Evolutionary conservation across 2,329 filamentous ascomycete species (phyloP).

Genomic region (Phialophora chinensis): DNA sequence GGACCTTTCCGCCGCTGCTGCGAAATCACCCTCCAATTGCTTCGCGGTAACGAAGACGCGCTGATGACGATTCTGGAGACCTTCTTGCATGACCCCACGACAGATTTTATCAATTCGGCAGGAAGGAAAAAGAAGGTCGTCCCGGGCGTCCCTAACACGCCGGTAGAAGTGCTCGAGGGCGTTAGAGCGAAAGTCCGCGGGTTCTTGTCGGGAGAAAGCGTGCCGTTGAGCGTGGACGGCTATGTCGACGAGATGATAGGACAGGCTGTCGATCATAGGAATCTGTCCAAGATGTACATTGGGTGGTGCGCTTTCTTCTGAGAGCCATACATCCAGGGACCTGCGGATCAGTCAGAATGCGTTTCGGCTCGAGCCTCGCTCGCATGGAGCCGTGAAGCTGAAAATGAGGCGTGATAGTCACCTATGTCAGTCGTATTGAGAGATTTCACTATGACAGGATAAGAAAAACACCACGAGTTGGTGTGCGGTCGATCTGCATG

Average conservation of each 20-base stretch:
- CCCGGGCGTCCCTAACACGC: slow-evolving; percentile 66
- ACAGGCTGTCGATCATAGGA: slow-evolving; percentile 79
- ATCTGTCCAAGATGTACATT: slow-evolving; percentile 94
- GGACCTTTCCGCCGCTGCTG: slow-evolving; percentile 89
- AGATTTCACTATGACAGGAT: background rate
- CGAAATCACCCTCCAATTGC: slow-evolving; percentile 81
- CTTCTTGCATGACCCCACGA: slow-evolving; percentile 94
- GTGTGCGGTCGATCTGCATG: background rate
- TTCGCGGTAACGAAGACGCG: slow-evolving; percentile 92
- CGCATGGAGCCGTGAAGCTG: background rate
- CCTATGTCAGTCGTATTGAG: background rate
- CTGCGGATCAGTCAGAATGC: background rate
- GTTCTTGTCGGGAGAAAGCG: slow-evolving; percentile 81
- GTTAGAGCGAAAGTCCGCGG: slow-evolving; percentile 87
- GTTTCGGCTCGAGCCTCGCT: background rate
- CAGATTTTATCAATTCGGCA: slow-evolving; percentile 83
- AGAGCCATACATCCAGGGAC: slow-evolving; percentile 13
- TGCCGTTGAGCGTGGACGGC: slow-evolving; percentile 91
- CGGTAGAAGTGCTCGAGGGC: slow-evolving; percentile 82
- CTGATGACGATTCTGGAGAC: slow-evolving; percentile 97
- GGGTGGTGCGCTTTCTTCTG: slow-evolving; percentile 81
- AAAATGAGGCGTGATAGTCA: background rate
- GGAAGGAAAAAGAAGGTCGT: slow-evolving; percentile 50
- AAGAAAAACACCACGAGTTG: background rate
- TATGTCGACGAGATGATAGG: slow-evolving; percentile 96